Percentiles rank a stretch among this genome's conserved stretches.
phyloP scores from a whole-genome alignment of 2,329 filamentous ascomycete genomes.

The Hymenoscyphus albidus region DNA sequence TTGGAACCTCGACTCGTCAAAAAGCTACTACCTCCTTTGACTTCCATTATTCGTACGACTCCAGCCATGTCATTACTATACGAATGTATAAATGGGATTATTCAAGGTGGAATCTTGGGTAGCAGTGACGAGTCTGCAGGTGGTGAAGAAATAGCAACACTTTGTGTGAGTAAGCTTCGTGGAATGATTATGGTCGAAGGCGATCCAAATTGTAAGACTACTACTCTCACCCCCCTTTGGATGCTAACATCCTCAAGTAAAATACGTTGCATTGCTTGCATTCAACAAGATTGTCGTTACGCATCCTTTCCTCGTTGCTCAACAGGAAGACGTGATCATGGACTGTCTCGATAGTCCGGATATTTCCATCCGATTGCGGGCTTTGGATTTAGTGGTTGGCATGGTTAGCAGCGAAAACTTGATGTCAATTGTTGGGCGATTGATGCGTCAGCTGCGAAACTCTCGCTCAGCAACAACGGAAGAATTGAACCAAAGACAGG shows the following conservation, averaged over 20 bases:
- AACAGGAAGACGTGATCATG: slow-evolving; percentile 94
- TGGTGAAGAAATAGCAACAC: slow-evolving; percentile 83
- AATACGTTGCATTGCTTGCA: slow-evolving; percentile 92
- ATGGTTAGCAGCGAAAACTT: slow-evolving; percentile 92
- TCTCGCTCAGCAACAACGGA: slow-evolving; percentile 50
- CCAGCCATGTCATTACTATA: slow-evolving; percentile 97
- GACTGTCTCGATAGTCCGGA: slow-evolving; percentile 94
- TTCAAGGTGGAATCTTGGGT: slow-evolving; percentile 90
- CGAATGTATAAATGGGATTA: slow-evolving; percentile 97
- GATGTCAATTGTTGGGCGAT: slow-evolving; percentile 74
- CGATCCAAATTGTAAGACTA: slow-evolving; percentile 78
- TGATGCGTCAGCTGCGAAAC: slow-evolving; percentile 80
- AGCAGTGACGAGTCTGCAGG: slow-evolving; percentile 75
- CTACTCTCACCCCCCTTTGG: slow-evolving; percentile 15
- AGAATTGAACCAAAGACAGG: slow-evolving; percentile 45
- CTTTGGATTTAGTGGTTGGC: slow-evolving; percentile 83
- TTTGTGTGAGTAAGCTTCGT: slow-evolving; percentile 89
- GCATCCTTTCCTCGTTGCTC: slow-evolving; percentile 80
- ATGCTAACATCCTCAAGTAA: slow-evolving; percentile 55
- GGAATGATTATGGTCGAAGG: slow-evolving; percentile 93
- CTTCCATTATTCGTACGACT: slow-evolving; percentile 89
- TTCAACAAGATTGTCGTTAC: slow-evolving; percentile 93
- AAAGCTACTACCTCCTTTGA: slow-evolving; percentile 86
- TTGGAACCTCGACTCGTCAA: slow-evolving; percentile 86
- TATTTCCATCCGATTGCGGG: slow-evolving; percentile 91